A percentile compares a stretch with the other conserved stretches of the same genome.
Evolutionary conservation across 2,329 filamentous ascomycete species (phyloP).

Genomic region (Onygenales sp.): DNA sequence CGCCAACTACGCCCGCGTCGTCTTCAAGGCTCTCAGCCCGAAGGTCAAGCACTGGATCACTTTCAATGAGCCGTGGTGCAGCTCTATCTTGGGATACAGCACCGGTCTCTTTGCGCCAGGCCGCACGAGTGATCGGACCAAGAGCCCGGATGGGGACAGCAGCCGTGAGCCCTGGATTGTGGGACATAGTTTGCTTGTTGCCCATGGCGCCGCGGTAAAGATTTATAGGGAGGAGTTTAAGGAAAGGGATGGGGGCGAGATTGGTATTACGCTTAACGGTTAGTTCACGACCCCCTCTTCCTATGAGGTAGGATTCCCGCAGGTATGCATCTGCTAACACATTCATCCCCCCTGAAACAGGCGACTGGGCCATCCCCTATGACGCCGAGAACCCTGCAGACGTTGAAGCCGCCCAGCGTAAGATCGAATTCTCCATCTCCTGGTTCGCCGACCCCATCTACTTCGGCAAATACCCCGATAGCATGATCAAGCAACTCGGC

Average conservation of each 20-base stretch:
- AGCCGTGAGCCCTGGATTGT: constrained; percentile 72
- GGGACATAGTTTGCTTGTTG: constrained; percentile 70
- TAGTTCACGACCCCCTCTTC: constrained; percentile 8
- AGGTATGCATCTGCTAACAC: neutral
- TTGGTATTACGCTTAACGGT: constrained; percentile 82
- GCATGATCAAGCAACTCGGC: constrained; percentile 73
- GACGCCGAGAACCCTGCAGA: constrained; percentile 66
- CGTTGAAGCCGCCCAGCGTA: constrained; percentile 65
- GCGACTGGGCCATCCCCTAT: constrained; percentile 75
- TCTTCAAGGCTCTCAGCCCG: constrained; percentile 62
- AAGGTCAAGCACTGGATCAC: constrained; percentile 84
- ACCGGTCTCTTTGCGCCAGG: constrained; percentile 72
- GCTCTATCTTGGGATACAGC: constrained; percentile 69
- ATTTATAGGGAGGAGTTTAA: constrained; percentile 78
- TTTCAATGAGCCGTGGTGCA: constrained; percentile 86
- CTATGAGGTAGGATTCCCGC: neutral
- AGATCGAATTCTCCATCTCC: constrained; percentile 76
- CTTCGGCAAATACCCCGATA: constrained; percentile 71
- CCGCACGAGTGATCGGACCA: constrained; percentile 65
- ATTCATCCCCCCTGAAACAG: constrained; percentile 23
- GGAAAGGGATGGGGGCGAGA: constrained; percentile 59
- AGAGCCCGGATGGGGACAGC: constrained; percentile 63
- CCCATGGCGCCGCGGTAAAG: constrained; percentile 72
- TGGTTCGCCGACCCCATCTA: constrained; percentile 90
- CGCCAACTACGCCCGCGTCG: constrained; percentile 64